Evolutionary conservation across 1,139 yeast species (phyloP).

Genomic region (Blastobotrys persicus): DNA sequence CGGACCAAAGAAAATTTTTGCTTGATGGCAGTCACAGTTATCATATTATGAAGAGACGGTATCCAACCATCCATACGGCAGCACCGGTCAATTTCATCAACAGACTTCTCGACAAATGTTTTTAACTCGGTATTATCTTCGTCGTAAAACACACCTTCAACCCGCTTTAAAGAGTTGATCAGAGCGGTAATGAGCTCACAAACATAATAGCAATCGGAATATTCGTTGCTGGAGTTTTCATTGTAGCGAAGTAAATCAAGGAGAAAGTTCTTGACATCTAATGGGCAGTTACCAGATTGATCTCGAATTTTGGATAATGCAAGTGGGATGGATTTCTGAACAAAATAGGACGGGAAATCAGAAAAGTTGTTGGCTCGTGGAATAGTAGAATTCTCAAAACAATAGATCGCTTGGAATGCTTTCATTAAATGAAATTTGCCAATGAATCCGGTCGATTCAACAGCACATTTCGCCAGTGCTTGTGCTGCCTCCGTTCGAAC

Average conservation of each 20-base stretch:
- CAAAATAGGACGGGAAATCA: constrained; percentile 61
- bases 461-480: constrained; percentile 69
- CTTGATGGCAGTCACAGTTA: constrained; percentile 56
- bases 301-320: constrained; percentile 63
- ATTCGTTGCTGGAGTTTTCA: constrained; percentile 78
- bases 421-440: constrained; percentile 73
- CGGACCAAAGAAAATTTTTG: constrained; percentile 61
- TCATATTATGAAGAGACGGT: constrained; percentile 64
- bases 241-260: constrained; percentile 75
- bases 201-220: constrained; percentile 70
- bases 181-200: constrained; percentile 57
- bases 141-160: constrained; percentile 6
- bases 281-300: constrained; percentile 65
- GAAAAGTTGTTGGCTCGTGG: constrained; percentile 82
- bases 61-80: constrained; percentile 84
- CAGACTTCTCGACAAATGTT: constrained; percentile 44
- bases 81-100: constrained; percentile 66
- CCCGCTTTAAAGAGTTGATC: constrained; percentile 43
- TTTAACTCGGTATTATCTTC: constrained; percentile 19
- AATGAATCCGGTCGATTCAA: constrained; percentile 56
- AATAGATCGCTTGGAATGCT: constrained; percentile 67
- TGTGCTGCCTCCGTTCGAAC: constrained; percentile 83
- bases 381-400: constrained; percentile 62
- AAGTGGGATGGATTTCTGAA: constrained; percentile 65
- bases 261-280: constrained; percentile 58